These are phyloP conservation scores for Penicilliopsis zonata DNA, from an alignment of 495 filamentous ascomycete genomes.

Conservation along the genomic window DNA sequence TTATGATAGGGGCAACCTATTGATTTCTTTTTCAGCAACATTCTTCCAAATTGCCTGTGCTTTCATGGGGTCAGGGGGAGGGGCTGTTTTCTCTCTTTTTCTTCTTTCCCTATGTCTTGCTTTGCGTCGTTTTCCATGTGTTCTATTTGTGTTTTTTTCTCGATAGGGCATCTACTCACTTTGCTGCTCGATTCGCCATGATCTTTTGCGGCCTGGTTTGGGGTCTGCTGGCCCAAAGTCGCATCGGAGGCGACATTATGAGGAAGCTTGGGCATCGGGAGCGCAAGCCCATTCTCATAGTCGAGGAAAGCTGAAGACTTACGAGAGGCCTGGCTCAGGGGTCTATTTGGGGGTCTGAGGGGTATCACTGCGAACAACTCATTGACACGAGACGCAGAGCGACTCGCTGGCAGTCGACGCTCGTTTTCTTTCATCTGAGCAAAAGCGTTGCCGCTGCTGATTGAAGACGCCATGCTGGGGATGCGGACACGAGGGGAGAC, in stretches of 20 bases:
- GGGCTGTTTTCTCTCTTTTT: no score
- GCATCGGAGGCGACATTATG: slow-evolving; percentile 1
- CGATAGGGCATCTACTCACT: no score
- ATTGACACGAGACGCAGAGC: no score
- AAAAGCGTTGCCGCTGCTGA: slow-evolving; percentile 18
- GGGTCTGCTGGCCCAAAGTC: not conserved
- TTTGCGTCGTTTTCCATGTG: no score
- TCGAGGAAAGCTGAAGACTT: slow-evolving; percentile 12
- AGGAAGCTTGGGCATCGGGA: slow-evolving; percentile 20
- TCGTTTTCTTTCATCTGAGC: slow-evolving; percentile 11
- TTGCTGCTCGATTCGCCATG: slow-evolving; percentile 1
- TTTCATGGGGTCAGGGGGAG: no score
- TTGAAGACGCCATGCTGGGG: slow-evolving; percentile 6
- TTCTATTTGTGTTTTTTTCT: no score
- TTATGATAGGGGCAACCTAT: no score
- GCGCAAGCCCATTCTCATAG: slow-evolving; percentile 16
- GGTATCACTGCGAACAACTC: slow-evolving; percentile 1
- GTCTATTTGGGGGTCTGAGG: not conserved
- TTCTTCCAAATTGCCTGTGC: no score
- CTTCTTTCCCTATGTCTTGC: no score
- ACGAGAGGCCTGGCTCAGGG: slow-evolving; percentile 1
- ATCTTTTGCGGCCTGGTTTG: not conserved
- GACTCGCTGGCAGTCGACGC: slow-evolving; percentile 2
- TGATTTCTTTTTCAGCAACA: no score
- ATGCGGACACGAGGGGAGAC: not conserved